A percentile compares a stretch with the other conserved stretches of the same genome.
phyloP scores from a whole-genome alignment of 2,329 filamentous ascomycete genomes.

The Blastomyces silverae region DNA sequence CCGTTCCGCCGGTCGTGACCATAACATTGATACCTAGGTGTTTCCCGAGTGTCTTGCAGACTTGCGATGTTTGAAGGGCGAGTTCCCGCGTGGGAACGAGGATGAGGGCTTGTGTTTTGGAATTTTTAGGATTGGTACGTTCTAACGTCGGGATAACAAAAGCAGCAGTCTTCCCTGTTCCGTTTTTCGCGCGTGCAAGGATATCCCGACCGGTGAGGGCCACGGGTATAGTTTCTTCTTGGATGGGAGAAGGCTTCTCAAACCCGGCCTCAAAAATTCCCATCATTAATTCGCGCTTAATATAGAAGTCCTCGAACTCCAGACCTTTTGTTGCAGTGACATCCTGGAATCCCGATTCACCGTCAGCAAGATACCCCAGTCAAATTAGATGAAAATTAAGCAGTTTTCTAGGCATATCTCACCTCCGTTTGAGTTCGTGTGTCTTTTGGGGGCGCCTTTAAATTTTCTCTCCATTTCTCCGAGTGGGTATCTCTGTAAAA shows the following conservation, averaged over 20 bases:
- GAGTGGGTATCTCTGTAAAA: constrained; percentile 33
- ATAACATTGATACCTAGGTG: constrained; percentile 97
- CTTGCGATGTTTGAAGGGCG: constrained; percentile 95
- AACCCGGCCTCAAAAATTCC: constrained; percentile 99
- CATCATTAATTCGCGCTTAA: constrained; percentile 95
- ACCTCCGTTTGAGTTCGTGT: constrained; percentile 47
- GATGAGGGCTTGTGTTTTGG: constrained; percentile 93
- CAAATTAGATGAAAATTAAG: not conserved
- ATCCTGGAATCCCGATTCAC: constrained; percentile 55
- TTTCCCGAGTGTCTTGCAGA: constrained; percentile 97
- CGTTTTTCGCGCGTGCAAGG: constrained; percentile 93
- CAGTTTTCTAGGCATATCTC: constrained; percentile 20
- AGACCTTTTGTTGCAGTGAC: constrained; percentile 96
- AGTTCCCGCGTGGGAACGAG: constrained; percentile 95
- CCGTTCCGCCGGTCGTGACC: constrained; percentile 96
- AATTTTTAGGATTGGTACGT: constrained; percentile 91
- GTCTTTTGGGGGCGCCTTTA: constrained; percentile 45
- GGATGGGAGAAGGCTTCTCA: constrained; percentile 96
- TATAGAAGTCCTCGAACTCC: constrained; percentile 94
- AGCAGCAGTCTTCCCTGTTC: constrained; percentile 95
- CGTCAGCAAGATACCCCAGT: not conserved
- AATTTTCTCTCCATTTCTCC: constrained; percentile 42
- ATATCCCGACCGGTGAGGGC: constrained; percentile 93
- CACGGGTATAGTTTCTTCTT: constrained; percentile 98
- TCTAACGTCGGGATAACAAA: constrained; percentile 95